Conservation (phyloP, 352 stramenopile genomes). For the Globisporangium ultimum region DNA sequence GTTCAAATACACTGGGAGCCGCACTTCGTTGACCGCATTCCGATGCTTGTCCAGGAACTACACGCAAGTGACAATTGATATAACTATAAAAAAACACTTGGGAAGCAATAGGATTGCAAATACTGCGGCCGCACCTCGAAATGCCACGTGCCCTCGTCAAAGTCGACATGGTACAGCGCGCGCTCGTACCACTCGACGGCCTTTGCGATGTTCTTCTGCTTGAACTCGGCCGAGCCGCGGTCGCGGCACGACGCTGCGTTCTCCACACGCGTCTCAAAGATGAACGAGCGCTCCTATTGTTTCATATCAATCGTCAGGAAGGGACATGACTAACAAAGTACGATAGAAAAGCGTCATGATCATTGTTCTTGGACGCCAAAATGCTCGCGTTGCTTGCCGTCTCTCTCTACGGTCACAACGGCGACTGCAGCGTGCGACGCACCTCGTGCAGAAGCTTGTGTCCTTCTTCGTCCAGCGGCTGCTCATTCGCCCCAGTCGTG, state of each 20-base stretch:
- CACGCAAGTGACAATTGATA: no score
- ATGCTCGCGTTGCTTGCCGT: neutral
- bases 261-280: constrained; percentile 82
- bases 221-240: constrained; percentile 58
- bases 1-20: constrained; percentile 77
- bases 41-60: constrained; percentile 76
- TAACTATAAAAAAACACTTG: no score
- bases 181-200: constrained; percentile 76
- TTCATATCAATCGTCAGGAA: neutral
- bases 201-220: constrained; percentile 33
- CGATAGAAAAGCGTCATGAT: neutral
- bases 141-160: constrained; percentile 82
- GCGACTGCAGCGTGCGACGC: neutral
- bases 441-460: constrained; percentile 16
- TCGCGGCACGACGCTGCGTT: constrained; percentile 59
- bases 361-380: neutral
- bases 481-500: no score
- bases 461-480: constrained; percentile 11
- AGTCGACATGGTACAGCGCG: constrained; percentile 76
- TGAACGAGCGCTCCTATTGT: constrained; percentile 70
- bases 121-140: constrained; percentile 49
- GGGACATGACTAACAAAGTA: neutral
- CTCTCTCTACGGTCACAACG: neutral
- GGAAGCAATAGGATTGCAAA: neutral
- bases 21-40: constrained; percentile 64